These are phyloP conservation scores for Stephania yunnanensis DNA, from an alignment of 164 flowering plant genomes.

Conservation along the genomic window DNA sequence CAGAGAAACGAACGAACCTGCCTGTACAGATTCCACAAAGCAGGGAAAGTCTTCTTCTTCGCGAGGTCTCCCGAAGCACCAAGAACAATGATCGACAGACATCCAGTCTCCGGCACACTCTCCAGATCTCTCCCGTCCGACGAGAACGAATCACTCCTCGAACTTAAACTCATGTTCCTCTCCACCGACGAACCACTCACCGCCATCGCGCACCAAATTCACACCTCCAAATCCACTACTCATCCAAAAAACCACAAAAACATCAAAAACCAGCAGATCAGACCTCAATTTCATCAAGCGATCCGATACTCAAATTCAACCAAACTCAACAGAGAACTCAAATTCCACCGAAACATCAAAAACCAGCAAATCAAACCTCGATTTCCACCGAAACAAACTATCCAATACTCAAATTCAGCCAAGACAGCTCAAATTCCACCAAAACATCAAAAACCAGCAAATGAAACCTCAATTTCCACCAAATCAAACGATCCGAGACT, in stretches of 20 bases:
- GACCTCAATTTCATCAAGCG: too few species aligned
- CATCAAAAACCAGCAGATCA: not conserved
- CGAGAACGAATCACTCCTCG: constrained; percentile 36
- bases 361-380: too few species aligned
- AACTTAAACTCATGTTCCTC: not conserved
- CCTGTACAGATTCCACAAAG: constrained; percentile 79
- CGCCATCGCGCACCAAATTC: not conserved
- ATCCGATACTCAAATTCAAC: too few species aligned
- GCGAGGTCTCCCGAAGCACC: constrained; percentile 99
- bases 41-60: constrained; percentile 98
- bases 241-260: not conserved
- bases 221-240: not conserved
- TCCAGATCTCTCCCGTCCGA: constrained; percentile 32
- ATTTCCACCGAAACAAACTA: too few species aligned
- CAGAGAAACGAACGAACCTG: constrained; percentile 42
- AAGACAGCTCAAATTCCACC: too few species aligned
- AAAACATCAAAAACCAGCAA: too few species aligned
- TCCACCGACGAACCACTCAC: not conserved
- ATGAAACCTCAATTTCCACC: too few species aligned
- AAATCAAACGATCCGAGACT: too few species aligned
- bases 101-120: constrained; percentile 54
- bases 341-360: too few species aligned
- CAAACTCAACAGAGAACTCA: too few species aligned
- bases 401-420: too few species aligned
- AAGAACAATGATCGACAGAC: constrained; percentile 79